These are phyloP conservation scores for Fraxinus cuspidata DNA, from an alignment of 257 asterid genomes.

Conservation along the genomic window DNA sequence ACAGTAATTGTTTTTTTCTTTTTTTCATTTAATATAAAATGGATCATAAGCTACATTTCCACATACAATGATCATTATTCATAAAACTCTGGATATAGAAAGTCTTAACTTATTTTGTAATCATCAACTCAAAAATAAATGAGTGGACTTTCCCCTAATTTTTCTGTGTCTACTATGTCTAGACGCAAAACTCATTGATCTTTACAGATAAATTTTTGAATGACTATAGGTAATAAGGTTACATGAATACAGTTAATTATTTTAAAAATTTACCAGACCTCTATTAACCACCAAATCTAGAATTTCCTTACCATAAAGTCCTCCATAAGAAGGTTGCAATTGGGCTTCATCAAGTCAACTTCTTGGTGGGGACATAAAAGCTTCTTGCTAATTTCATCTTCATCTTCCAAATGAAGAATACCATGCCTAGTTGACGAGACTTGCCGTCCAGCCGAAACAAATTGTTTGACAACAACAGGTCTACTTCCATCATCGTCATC, in stretches of 20 bases:
- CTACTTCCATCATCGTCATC: constrained; percentile 15
- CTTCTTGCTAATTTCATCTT: constrained; percentile 24
- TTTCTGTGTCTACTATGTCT: no score
- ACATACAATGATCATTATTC: not conserved
- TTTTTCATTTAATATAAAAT: no score
- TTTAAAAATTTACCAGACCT: not conserved
- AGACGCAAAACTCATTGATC: not conserved
- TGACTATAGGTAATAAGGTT: not conserved
- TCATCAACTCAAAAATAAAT: no score
- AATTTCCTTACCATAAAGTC: constrained; percentile 19
- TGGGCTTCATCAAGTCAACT: constrained; percentile 11
- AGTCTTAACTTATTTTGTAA: no score
- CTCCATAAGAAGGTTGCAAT: not conserved
- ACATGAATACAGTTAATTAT: not conserved
- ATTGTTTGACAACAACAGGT: constrained; percentile 8
- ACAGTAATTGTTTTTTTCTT: not conserved
- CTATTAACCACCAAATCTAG: not conserved
- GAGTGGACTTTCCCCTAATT: no score
- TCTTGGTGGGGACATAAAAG: constrained; percentile 21
- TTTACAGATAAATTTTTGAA: not conserved
- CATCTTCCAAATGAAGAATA: constrained; percentile 50
- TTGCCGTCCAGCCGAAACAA: constrained; percentile 24
- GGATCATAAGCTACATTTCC: not conserved
- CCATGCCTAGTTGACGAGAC: constrained; percentile 26
- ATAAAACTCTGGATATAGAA: no score